phyloP scores from a whole-genome alignment of 225 moss, liverwort and hornwort genomes.

The Asterella californica region DNA sequence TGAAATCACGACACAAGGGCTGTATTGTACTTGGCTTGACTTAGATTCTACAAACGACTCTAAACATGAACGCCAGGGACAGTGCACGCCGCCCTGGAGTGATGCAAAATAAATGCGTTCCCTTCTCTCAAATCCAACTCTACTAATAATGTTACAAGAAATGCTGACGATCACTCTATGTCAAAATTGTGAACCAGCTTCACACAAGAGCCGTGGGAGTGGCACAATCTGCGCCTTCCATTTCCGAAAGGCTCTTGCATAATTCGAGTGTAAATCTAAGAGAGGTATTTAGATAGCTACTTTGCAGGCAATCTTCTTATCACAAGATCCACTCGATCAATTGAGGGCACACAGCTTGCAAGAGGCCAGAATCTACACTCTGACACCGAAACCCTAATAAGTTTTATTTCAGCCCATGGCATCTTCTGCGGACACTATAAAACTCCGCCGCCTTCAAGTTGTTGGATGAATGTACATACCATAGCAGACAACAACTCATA shows the following conservation, averaged over 20 bases:
- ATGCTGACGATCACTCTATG: not conserved
- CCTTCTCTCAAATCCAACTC: not conserved
- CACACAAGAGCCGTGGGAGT: constrained; percentile 4
- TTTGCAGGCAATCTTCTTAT: not conserved
- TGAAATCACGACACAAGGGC: too few species aligned
- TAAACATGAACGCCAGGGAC: not conserved
- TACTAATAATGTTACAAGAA: constrained; percentile 13
- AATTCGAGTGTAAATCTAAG: constrained; percentile 6
- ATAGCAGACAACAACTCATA: constrained; percentile 34
- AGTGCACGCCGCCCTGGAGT: not conserved
- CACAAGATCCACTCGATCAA: not conserved
- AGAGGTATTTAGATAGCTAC: not conserved
- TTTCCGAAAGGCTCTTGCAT: not conserved
- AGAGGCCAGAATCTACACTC: constrained; percentile 7
- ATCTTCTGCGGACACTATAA: constrained; percentile 5
- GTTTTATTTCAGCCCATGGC: constrained; percentile 9
- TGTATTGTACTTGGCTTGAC: too few species aligned
- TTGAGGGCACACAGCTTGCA: not conserved
- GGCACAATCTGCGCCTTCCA: constrained; percentile 5
- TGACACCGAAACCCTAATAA: constrained; percentile 1
- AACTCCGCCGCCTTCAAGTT: constrained; percentile 12
- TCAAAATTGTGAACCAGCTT: constrained; percentile 24
- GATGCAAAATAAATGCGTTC: not conserved
- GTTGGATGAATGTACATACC: constrained; percentile 12
- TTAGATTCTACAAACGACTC: not conserved